Conservation (phyloP, 768 basidiomycete genomes). For the Roridomyces roridus region DNA sequence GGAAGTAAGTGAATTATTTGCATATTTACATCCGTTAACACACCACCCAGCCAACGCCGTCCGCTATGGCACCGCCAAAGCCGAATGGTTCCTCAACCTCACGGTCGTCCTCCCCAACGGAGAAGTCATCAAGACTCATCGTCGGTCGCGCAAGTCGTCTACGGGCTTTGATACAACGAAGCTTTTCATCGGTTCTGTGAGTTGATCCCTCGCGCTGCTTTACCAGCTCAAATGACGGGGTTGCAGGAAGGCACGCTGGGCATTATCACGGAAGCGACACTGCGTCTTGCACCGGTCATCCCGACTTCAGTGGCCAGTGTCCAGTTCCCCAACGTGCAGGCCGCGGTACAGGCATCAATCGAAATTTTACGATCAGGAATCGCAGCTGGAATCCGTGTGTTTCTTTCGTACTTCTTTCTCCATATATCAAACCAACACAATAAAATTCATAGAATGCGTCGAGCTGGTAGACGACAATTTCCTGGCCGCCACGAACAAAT, state of each 20-base stretch:
- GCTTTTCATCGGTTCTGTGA: conserved; percentile 69
- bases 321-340: conserved; percentile 78
- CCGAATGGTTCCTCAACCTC: conserved; percentile 91
- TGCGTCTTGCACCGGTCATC: conserved; percentile 80
- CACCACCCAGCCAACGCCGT: conserved; percentile 75
- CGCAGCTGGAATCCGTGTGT: conserved; percentile 66
- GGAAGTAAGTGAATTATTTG: conserved; percentile 59
- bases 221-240: neutral
- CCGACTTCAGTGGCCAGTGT: conserved; percentile 86
- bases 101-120: conserved; percentile 91
- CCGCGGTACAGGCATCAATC: conserved; percentile 75
- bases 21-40: neutral
- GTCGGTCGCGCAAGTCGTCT: conserved; percentile 79
- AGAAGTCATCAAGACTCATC: conserved; percentile 88
- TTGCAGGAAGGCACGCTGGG: conserved; percentile 69
- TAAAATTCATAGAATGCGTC: conserved; percentile 66
- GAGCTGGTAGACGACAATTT: conserved; percentile 80
- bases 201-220: conserved; percentile 46
- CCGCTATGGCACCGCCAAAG: conserved; percentile 87
- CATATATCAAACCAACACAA: neutral
- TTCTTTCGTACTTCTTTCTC: neutral
- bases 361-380: conserved; percentile 77
- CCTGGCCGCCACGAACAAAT: conserved; percentile 67
- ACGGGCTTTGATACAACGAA: conserved; percentile 89
- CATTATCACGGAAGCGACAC: conserved; percentile 90